A percentile compares a stretch with the other conserved stretches of the same genome.
Evolutionary conservation across 2,329 filamentous ascomycete genomes (phyloP).

Genomic region (Talaromyces sp.): DNA sequence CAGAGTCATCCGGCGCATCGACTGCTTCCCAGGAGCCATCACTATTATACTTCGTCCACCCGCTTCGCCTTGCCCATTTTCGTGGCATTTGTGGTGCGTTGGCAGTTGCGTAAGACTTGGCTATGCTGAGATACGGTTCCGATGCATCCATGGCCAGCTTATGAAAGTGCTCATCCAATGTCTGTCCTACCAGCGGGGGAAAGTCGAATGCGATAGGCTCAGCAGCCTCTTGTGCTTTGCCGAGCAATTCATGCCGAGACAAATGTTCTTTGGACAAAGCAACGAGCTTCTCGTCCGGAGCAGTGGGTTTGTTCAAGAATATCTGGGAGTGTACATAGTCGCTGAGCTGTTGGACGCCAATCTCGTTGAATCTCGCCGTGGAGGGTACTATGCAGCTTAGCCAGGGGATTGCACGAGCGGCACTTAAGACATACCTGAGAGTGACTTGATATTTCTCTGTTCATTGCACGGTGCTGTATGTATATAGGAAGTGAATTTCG

Average conservation of each 20-base stretch:
- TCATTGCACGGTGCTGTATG: background rate
- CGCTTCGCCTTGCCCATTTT: slow-evolving; percentile 73
- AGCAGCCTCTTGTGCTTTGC: slow-evolving; percentile 77
- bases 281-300: slow-evolving; percentile 68
- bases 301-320: slow-evolving; percentile 57
- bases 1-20: slow-evolving; percentile 70
- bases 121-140: slow-evolving; percentile 73
- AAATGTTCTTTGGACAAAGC: slow-evolving; percentile 79
- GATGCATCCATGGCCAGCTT: slow-evolving; percentile 81
- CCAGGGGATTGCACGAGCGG: background rate
- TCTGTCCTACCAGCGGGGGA: slow-evolving; percentile 71
- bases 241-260: slow-evolving; percentile 76
- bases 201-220: slow-evolving; percentile 81
- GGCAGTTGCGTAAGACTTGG: slow-evolving; percentile 67
- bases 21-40: slow-evolving; percentile 71
- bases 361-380: slow-evolving; percentile 76
- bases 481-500: slow-evolving; percentile 1
- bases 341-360: slow-evolving; percentile 92
- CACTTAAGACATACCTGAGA: slow-evolving; percentile 27
- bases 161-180: slow-evolving; percentile 90
- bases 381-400: slow-evolving; percentile 32
- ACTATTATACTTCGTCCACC: slow-evolving; percentile 87
- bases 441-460: slow-evolving; percentile 20
- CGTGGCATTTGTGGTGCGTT: slow-evolving; percentile 59
- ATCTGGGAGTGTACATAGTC: slow-evolving; percentile 76